Percentiles rank a stretch among this genome's conserved stretches.
phyloP scores from a whole-genome alignment of 2,329 filamentous ascomycete species.

The Xylaria hypoxylon region DNA sequence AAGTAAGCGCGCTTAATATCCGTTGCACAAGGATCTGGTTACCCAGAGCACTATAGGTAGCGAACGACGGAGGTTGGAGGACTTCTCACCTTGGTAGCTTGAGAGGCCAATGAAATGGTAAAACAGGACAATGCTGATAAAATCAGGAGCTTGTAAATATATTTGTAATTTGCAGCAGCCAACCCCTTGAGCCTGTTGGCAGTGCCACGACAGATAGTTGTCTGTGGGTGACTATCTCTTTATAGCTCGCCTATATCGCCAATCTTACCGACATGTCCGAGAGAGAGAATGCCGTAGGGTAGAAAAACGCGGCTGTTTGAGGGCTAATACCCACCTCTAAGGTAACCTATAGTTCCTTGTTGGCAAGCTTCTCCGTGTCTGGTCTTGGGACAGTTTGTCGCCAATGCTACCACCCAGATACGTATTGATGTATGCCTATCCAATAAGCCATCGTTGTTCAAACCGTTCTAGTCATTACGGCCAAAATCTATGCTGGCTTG shows the following conservation, averaged over 20 bases:
- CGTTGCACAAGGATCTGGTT: slow-evolving; percentile 9
- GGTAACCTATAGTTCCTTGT: background rate
- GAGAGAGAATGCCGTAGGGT: background rate
- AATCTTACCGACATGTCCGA: slow-evolving; percentile 6
- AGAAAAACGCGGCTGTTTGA: background rate
- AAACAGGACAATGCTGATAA: background rate
- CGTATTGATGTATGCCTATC: background rate
- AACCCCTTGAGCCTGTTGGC: background rate
- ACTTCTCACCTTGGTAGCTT: background rate
- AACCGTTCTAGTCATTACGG: background rate
- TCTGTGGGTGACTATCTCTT: background rate
- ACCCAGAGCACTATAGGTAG: background rate
- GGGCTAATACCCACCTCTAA: background rate
- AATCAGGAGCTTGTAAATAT: background rate
- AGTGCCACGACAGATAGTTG: background rate
- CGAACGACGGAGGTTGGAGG: background rate
- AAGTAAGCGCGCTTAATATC: slow-evolving; percentile 17
- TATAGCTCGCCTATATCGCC: background rate
- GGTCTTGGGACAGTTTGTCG: background rate
- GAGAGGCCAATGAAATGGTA: slow-evolving; percentile 10
- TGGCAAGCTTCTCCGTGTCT: background rate
- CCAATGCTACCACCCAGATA: background rate
- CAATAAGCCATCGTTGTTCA: background rate
- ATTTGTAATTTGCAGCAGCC: slow-evolving; percentile 11
- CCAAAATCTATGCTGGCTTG: background rate